Evolutionary conservation across 73 alveolate species (phyloP).

Genomic region (Tetrahymena borealis): DNA sequence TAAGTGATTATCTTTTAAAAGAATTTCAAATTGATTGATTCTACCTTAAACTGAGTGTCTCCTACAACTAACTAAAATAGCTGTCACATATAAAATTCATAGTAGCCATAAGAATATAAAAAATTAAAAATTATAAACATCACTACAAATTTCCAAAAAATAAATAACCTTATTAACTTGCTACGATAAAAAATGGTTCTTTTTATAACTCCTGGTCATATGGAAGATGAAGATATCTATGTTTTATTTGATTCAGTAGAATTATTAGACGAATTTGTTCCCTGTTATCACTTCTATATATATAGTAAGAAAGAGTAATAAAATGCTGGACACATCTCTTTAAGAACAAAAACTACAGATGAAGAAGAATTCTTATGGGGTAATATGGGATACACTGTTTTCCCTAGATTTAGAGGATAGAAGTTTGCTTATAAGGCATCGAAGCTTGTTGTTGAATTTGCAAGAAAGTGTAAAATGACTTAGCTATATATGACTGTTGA

Average conservation of each 20-base stretch:
- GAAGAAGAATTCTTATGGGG: neutral
- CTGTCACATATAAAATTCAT: too few relatives aligned
- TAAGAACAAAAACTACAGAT: neutral
- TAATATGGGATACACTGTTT: neutral
- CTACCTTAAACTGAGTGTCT: too few relatives aligned
- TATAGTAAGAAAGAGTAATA: neutral
- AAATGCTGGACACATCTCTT: neutral
- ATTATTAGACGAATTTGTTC: neutral
- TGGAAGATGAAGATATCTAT: neutral
- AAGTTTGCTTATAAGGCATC: neutral
- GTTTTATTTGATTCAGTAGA: neutral
- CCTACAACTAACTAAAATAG: too few relatives aligned
- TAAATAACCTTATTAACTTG: too few relatives aligned
- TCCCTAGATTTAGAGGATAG: neutral
- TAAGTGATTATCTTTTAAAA: too few relatives aligned
- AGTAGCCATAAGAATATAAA: too few relatives aligned
- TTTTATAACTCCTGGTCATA: neutral
- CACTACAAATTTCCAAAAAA: neutral
- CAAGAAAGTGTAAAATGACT: neutral
- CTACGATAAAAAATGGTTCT: neutral
- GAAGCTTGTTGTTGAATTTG: neutral
- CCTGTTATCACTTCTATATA: neutral
- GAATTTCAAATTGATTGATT: too few relatives aligned
- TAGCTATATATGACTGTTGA: neutral
- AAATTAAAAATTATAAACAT: too few relatives aligned